Percentiles rank a stretch among this genome's conserved stretches.
These are phyloP conservation scores for Podospora appendiculata DNA, from an alignment of 495 filamentous ascomycete genomes.

Conservation along the genomic window DNA sequence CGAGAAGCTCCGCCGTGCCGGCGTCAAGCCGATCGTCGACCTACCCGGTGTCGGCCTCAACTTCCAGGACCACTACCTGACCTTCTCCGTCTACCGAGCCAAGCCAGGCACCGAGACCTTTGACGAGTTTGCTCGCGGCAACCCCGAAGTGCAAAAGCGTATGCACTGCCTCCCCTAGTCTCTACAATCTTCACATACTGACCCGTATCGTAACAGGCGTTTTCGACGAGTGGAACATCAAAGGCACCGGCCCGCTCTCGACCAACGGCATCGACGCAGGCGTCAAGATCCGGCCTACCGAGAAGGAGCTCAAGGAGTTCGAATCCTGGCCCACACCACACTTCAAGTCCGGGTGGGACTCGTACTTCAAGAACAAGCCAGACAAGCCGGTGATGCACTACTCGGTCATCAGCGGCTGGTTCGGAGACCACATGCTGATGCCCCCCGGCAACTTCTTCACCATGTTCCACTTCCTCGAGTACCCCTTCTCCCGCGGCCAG, in stretches of 20 bases:
- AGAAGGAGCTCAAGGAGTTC: constrained; percentile 61
- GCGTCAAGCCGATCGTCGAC: constrained; percentile 65
- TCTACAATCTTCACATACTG: neutral
- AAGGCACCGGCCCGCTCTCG: constrained; percentile 71
- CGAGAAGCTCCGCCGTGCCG: constrained; percentile 62
- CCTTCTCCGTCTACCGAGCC: constrained; percentile 65
- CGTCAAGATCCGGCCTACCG: constrained; percentile 69
- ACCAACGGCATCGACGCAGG: constrained; percentile 82
- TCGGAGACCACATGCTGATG: constrained; percentile 65
- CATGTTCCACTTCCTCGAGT: constrained; percentile 84
- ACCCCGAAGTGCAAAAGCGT: constrained; percentile 60
- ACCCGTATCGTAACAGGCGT: constrained; percentile 27
- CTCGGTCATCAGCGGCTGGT: constrained; percentile 60
- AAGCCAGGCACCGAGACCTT: constrained; percentile 74
- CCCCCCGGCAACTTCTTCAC: constrained; percentile 70
- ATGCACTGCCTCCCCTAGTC: neutral
- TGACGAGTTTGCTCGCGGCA: constrained; percentile 73
- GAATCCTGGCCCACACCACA: constrained; percentile 57
- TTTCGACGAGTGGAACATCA: constrained; percentile 69
- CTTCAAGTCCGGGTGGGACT: constrained; percentile 65
- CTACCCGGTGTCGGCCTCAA: constrained; percentile 78
- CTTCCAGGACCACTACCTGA: constrained; percentile 83
- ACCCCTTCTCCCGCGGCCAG: constrained; percentile 70
- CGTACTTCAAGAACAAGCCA: constrained; percentile 77
- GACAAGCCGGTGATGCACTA: constrained; percentile 87